A percentile compares a stretch with the other conserved stretches of the same genome.
Conservation (phyloP, 495 filamentous ascomycete genomes). For the Annulohypoxylon stygium region DNA sequence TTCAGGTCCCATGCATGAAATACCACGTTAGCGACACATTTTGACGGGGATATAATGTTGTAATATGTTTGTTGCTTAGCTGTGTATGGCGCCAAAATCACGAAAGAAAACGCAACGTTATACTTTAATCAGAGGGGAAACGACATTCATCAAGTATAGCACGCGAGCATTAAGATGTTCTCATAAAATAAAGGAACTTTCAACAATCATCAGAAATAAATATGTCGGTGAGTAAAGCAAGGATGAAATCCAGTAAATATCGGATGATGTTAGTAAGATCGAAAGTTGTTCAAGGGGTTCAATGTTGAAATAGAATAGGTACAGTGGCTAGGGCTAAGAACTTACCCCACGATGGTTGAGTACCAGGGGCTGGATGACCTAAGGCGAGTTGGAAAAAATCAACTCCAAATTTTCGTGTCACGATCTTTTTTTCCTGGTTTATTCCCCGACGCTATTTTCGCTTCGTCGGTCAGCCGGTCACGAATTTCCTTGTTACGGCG, state of each 20-base stretch:
- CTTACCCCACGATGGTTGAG: background rate
- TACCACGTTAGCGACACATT: background rate
- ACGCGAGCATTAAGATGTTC: background rate
- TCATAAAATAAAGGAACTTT: background rate
- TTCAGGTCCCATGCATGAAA: background rate
- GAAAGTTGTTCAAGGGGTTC: background rate
- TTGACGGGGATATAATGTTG: background rate
- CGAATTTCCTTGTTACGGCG: background rate
- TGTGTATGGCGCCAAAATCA: conserved; percentile 21
- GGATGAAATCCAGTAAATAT: background rate
- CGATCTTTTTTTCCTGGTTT: conserved; percentile 17
- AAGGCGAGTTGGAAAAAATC: conserved; percentile 10
- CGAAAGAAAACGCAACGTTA: conserved; percentile 7
- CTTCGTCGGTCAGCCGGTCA: conserved; percentile 22
- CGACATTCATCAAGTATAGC: background rate
- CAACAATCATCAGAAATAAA: background rate
- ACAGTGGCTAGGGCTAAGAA: background rate
- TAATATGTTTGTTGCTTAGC: background rate
- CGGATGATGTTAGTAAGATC: background rate
- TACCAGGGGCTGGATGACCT: background rate
- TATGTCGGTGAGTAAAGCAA: background rate
- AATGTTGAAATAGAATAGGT: background rate
- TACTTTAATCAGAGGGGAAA: background rate
- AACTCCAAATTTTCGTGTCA: conserved; percentile 30
- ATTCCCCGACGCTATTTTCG: conserved; percentile 2